Base-by-base conservation (phyloP, 2,329 filamentous ascomycete genomes). In the Cordyceps cateniannulata region DNA sequence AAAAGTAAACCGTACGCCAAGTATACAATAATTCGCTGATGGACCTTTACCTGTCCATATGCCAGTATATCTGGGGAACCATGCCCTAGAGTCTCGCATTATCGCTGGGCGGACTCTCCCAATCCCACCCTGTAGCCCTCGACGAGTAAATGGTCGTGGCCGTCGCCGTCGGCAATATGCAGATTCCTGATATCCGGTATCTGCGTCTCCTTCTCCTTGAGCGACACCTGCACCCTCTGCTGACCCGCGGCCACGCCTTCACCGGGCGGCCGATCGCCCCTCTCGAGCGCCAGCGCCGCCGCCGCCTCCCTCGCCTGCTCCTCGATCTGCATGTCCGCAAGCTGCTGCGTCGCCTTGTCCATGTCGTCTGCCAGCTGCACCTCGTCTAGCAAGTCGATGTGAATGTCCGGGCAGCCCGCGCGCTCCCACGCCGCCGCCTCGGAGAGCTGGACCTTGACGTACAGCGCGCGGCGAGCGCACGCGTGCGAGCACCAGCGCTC, bases 351-450 rank as follows among this genome's bases (percentile, higher is more conserved):
- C 65, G 72, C 62, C 62, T 69, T 52, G 27, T 76, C 72, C 8
- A 69, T 77, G 64, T 81, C 76, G 49, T 3, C 35, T 50, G 58
- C 40, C 12, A 78, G 74, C 68, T 79, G 81, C 52, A 83, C 83
- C 71, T 96, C 91, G 59, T 91, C 85, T 1, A 88, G 72, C 40
- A 91, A 69, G 40, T 88, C 81, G 63, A 91, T 83, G 48, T 78
- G 71, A 45, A 83, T 79, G 22, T 81, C 78, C 1, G 76, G 76
- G 32, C 81, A 81, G 3, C 83, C 85, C 5, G 82, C 83, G 57
- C 93, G 81, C 73, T 95, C 85, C 91, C 93, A 96, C 0, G 90
- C 90, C 0, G 92, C 91, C 64, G 89, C 87, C 70, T 95, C 89
- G 65, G 84, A 88, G 44, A 98, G 82, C 78, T 99, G 95, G 25